A percentile compares a stretch with the other conserved stretches of the same genome.
phyloP scores from a whole-genome alignment of 2,329 filamentous ascomycete species.

The Colletotrichum lentis region DNA sequence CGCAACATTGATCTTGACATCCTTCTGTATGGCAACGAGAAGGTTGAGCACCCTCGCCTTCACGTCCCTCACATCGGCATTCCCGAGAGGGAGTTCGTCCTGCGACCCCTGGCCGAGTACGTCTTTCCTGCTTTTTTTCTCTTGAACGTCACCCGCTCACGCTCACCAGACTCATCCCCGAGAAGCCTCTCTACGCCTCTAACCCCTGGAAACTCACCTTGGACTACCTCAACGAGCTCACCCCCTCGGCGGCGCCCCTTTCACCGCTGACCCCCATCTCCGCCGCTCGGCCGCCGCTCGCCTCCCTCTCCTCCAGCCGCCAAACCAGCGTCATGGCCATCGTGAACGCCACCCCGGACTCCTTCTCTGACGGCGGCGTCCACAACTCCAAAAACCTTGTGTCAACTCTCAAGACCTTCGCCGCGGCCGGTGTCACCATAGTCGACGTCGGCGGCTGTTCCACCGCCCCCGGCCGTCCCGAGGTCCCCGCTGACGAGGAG shows the following conservation, averaged over 20 bases:
- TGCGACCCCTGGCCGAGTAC: constrained; percentile 84
- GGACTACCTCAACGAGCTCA: constrained; percentile 69
- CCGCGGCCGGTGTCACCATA: constrained; percentile 77
- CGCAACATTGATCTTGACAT: constrained; percentile 96
- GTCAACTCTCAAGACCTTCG: constrained; percentile 67
- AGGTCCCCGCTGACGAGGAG: constrained; percentile 78
- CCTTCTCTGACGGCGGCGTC: constrained; percentile 89
- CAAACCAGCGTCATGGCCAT: constrained; percentile 90
- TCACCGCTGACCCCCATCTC: constrained; percentile 68
- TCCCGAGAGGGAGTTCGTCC: constrained; percentile 90
- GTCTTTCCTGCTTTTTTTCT: constrained; percentile 40
- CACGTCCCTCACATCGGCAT: constrained; percentile 86
- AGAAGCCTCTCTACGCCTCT: constrained; percentile 59
- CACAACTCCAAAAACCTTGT: constrained; percentile 65
- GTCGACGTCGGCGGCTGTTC: constrained; percentile 95
- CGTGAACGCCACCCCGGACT: constrained; percentile 93
- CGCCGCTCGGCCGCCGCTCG: constrained; percentile 56
- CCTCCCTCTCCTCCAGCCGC: constrained; percentile 64
- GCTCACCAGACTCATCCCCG: constrained; percentile 61
- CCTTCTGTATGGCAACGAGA: constrained; percentile 77
- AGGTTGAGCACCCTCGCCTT: constrained; percentile 75
- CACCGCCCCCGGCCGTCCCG: constrained; percentile 77
- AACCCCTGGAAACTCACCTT: constrained; percentile 68
- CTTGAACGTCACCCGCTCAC: constrained; percentile 8
- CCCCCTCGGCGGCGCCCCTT: constrained; percentile 57